Evolutionary conservation across 225 moss, liverwort and hornwort species (phyloP).

Genomic region (Asterella californica): DNA sequence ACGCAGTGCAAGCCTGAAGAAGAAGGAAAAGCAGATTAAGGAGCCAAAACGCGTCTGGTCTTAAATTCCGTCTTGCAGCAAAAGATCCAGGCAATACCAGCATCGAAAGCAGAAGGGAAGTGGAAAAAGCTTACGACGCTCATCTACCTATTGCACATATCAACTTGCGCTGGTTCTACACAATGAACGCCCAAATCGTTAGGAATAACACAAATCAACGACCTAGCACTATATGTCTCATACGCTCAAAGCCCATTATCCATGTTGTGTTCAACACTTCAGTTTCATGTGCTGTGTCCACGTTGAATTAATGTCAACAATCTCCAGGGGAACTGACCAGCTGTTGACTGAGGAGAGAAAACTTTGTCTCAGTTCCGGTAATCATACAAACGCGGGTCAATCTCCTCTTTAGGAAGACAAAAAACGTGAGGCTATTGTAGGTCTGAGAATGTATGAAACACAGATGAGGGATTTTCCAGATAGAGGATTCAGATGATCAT

Average conservation of each 20-base stretch:
- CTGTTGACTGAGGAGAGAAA: constrained; percentile 7
- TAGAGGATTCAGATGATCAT: neutral
- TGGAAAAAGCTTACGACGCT: neutral
- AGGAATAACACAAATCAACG: no score
- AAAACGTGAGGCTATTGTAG: neutral
- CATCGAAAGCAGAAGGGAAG: neutral
- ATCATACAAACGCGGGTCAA: neutral
- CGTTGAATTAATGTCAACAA: neutral
- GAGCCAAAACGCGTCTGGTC: neutral
- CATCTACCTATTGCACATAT: neutral
- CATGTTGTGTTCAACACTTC: no score
- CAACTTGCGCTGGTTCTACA: neutral
- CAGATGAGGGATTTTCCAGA: neutral
- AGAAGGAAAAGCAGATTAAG: neutral
- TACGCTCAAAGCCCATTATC: no score
- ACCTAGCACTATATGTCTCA: no score
- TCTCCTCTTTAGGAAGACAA: neutral
- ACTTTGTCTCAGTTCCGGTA: neutral
- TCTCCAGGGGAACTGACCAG: neutral
- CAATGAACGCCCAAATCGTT: neutral
- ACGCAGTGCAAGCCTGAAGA: neutral
- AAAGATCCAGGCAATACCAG: neutral
- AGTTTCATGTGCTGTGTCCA: no score
- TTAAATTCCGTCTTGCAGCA: neutral
- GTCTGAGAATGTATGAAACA: neutral